phyloP scores from a whole-genome alignment of 1,139 yeast genomes.

The Saccharomyces hybrid region DNA sequence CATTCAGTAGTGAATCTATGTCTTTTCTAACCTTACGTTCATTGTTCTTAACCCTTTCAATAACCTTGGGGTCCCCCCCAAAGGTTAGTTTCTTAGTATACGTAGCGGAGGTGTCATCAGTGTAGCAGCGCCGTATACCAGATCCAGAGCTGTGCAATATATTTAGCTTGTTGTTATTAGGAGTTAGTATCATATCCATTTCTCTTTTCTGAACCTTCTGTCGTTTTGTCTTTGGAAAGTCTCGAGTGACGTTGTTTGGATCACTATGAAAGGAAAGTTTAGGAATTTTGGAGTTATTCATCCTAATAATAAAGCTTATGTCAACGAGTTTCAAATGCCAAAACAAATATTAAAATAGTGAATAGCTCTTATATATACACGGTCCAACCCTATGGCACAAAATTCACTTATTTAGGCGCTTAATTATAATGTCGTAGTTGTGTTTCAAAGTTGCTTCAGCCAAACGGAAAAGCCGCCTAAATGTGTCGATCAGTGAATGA shows the following conservation, averaged over 20 bases:
- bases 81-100: conserved; percentile 6
- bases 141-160: not conserved
- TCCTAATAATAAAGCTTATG: not conserved
- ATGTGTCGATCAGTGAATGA: not conserved
- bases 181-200: not conserved
- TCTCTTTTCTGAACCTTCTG: not conserved
- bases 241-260: not conserved
- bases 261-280: not conserved
- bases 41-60: conserved; percentile 13
- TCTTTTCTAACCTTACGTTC: conserved; percentile 26
- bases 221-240: not conserved
- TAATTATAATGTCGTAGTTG: not conserved
- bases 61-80: conserved; percentile 10
- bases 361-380: not conserved
- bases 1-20: conserved; percentile 21
- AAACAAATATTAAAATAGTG: not conserved
- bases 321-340: not conserved
- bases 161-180: not conserved
- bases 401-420: not conserved
- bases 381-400: not conserved
- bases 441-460: not conserved
- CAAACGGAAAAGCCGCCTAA: not conserved
- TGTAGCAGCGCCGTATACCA: not conserved
- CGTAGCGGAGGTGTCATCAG: not conserved
- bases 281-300: not conserved